Evolutionary conservation across 768 basidiomycete species (phyloP).

Genomic region (Gymnopilus dilepis): DNA sequence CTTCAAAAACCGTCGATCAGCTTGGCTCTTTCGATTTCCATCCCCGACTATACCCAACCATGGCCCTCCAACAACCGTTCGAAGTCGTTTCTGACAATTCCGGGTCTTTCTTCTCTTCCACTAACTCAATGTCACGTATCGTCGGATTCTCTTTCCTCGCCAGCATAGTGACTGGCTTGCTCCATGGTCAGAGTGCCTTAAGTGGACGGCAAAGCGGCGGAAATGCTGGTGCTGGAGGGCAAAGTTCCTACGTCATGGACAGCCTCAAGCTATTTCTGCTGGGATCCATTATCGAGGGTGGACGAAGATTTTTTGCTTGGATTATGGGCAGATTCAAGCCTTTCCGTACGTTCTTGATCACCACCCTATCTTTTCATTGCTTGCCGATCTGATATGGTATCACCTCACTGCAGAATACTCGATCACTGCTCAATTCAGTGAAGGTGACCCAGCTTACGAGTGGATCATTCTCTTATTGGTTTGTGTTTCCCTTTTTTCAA

Average conservation of each 20-base stretch:
- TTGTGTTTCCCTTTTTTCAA: conserved; percentile 12
- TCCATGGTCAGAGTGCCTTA: background rate
- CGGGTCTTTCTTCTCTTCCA: conserved; percentile 8
- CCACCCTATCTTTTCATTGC: too few species aligned
- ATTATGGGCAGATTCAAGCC: conserved; percentile 32
- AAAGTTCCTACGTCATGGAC: conserved; percentile 5
- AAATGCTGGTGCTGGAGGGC: background rate
- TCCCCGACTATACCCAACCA: background rate
- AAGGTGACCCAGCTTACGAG: conserved; percentile 46
- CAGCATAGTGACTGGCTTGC: conserved; percentile 26
- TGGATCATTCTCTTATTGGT: conserved; percentile 47
- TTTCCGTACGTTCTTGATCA: conserved; percentile 36
- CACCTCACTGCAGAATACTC: conserved; percentile 36
- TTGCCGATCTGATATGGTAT: background rate
- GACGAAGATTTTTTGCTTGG: conserved; percentile 43
- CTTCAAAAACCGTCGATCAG: background rate
- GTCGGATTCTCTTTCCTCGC: conserved; percentile 45
- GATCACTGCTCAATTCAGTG: conserved; percentile 41
- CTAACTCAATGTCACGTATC: conserved; percentile 23
- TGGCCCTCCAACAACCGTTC: background rate
- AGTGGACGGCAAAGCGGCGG: background rate
- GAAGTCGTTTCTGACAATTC: background rate
- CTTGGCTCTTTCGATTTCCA: too few species aligned
- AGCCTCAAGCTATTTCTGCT: conserved; percentile 35
- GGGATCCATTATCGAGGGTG: conserved; percentile 42